Percentiles rank a stretch among this genome's conserved stretches.
These are phyloP conservation scores for Gamarada debralockiae DNA, from an alignment of 495 filamentous ascomycete genomes.

Conservation along the genomic window DNA sequence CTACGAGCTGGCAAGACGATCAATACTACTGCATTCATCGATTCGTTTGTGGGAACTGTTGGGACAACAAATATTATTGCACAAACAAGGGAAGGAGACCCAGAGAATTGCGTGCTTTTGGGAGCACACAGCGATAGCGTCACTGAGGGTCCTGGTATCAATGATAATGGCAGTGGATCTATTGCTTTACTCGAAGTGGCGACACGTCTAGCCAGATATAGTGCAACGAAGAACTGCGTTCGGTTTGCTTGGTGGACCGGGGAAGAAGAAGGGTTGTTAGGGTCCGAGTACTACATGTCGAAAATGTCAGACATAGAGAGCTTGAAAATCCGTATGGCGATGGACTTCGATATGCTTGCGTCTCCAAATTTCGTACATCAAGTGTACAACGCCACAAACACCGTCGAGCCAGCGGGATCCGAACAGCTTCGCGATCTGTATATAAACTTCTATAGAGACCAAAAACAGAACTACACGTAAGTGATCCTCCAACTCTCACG, in stretches of 20 bases:
- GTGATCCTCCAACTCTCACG: too few relatives aligned
- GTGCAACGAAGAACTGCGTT: constrained; percentile 51
- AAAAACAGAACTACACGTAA: constrained; percentile 46
- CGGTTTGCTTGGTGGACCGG: constrained; percentile 55
- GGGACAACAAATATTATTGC: constrained; percentile 50
- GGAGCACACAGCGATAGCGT: constrained; percentile 55
- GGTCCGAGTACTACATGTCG: constrained; percentile 50
- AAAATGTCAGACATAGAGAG: constrained; percentile 45
- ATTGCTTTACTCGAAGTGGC: constrained; percentile 51
- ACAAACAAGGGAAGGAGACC: constrained; percentile 50
- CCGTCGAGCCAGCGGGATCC: constrained; percentile 42
- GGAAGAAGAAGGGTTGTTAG: constrained; percentile 54
- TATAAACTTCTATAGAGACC: constrained; percentile 41
- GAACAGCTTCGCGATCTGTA: constrained; percentile 47
- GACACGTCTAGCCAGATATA: constrained; percentile 43
- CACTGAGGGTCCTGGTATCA: constrained; percentile 40
- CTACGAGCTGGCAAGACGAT: constrained; percentile 43
- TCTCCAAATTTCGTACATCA: constrained; percentile 54
- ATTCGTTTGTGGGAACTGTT: constrained; percentile 40
- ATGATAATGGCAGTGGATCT: constrained; percentile 51
- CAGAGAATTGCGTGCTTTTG: constrained; percentile 52
- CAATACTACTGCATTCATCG: constrained; percentile 51
- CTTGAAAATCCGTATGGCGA: constrained; percentile 50
- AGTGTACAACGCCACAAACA: constrained; percentile 43
- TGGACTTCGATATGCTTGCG: constrained; percentile 59